phyloP scores from a whole-genome alignment of 768 basidiomycete genomes.

The Neoboletus magnificus region DNA sequence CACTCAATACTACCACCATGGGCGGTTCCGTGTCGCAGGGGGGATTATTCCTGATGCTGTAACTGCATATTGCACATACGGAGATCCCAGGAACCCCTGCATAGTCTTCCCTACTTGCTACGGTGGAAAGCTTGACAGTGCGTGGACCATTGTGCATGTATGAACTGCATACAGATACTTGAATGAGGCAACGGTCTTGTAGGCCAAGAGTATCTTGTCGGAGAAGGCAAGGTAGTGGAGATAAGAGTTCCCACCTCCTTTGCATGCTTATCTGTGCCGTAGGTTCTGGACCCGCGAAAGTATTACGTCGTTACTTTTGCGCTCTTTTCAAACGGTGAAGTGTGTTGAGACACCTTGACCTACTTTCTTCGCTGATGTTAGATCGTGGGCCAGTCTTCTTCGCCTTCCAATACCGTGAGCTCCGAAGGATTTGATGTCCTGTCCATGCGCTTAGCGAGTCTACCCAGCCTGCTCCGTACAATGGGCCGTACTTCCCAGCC shows the following conservation, averaged over 20 bases:
- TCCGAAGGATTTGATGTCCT: not conserved
- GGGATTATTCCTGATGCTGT: slow-evolving; percentile 54
- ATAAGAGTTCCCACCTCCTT: not conserved
- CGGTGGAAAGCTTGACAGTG: slow-evolving; percentile 51
- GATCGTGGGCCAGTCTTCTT: slow-evolving; percentile 45
- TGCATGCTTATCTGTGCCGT: not conserved
- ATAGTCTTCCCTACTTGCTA: slow-evolving; percentile 61
- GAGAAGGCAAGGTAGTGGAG: slow-evolving; percentile 43
- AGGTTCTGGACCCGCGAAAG: slow-evolving; percentile 48
- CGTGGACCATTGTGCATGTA: slow-evolving; percentile 16
- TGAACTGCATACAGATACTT: not conserved
- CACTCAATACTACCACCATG: slow-evolving; percentile 51
- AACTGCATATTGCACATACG: slow-evolving; percentile 60
- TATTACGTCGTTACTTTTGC: slow-evolving; percentile 58
- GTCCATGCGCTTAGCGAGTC: not conserved
- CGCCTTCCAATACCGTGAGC: slow-evolving; percentile 48
- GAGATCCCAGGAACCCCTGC: slow-evolving; percentile 50
- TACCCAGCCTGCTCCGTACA: slow-evolving; percentile 48
- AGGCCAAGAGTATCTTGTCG: slow-evolving; percentile 52
- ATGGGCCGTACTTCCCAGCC: slow-evolving; percentile 56
- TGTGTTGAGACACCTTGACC: slow-evolving; percentile 17
- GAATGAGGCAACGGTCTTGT: slow-evolving; percentile 20
- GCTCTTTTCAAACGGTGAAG: slow-evolving; percentile 59
- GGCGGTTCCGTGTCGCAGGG: slow-evolving; percentile 50
- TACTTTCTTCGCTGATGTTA: not conserved